Evolutionary conservation across 1,139 yeast genomes (phyloP).

Genomic region (Spathaspora sp.): DNA sequence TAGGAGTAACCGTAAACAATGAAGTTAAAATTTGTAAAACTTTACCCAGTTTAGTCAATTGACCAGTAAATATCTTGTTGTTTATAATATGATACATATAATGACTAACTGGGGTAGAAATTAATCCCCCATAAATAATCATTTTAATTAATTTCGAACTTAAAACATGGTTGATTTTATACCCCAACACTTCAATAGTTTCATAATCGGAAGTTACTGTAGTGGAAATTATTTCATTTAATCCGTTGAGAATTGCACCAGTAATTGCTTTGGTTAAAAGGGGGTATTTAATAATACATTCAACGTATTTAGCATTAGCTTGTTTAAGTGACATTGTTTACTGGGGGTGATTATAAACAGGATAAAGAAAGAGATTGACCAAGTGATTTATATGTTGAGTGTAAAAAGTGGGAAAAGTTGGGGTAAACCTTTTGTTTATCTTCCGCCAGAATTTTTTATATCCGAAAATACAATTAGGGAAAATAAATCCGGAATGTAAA

Average conservation of each 20-base stretch:
- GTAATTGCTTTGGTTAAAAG: conserved; percentile 61
- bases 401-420: not conserved
- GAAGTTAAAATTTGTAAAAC: conserved; percentile 60
- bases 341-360: not conserved
- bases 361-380: not conserved
- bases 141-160: conserved; percentile 56
- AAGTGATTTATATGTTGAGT: not conserved
- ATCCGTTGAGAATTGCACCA: conserved; percentile 53
- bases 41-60: conserved; percentile 37
- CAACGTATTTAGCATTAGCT: conserved; percentile 35
- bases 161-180: conserved; percentile 35
- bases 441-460: not conserved
- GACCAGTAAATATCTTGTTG: conserved; percentile 40
- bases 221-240: conserved; percentile 62
- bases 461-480: not conserved
- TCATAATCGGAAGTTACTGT: conserved; percentile 47
- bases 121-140: conserved; percentile 69
- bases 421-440: not conserved
- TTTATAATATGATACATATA: conserved; percentile 51
- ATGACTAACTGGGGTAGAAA: conserved; percentile 78
- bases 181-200: conserved; percentile 14
- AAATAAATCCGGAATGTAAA: not conserved
- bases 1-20: conserved; percentile 63
- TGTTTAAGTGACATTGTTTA: conserved; percentile 10
- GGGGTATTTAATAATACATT: conserved; percentile 48